These are phyloP conservation scores for Spathaspora arborariae DNA, from an alignment of 805 yeast species.

Conservation along the genomic window DNA sequence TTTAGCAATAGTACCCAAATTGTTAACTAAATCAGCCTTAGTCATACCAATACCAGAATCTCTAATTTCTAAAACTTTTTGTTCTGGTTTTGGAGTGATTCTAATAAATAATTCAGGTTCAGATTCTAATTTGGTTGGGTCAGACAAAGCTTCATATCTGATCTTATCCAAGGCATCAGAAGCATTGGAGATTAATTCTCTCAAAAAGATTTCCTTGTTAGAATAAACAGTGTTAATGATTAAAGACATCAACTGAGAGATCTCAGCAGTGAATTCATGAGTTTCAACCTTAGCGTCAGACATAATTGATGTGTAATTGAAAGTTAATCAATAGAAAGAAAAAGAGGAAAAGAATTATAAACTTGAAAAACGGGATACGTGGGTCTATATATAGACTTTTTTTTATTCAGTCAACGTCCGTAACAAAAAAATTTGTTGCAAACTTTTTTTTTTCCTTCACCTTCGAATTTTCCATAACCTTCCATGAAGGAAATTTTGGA, in stretches of 20 bases:
- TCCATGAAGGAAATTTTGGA: constrained; percentile 17
- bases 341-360: constrained; percentile 1
- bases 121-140: constrained; percentile 85
- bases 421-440: background rate
- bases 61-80: constrained; percentile 91
- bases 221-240: constrained; percentile 99
- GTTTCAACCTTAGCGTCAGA: constrained; percentile 63
- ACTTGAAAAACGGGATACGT: background rate
- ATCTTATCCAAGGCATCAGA: constrained; percentile 99
- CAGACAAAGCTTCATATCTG: constrained; percentile 93
- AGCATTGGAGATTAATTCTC: constrained; percentile 98
- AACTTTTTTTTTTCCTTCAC: background rate
- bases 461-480: constrained; percentile 28
- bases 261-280: constrained; percentile 99
- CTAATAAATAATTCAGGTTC: constrained; percentile 97
- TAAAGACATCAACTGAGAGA: constrained; percentile 99
- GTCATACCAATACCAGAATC: constrained; percentile 99
- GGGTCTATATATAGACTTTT: constrained; percentile 16
- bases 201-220: constrained; percentile 97
- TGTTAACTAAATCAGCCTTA: constrained; percentile 97
- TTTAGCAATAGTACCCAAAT: constrained; percentile 99
- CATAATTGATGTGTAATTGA: constrained; percentile 28
- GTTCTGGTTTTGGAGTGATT: constrained; percentile 94
- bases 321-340: background rate
- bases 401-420: background rate